Conservation (phyloP, 2,329 filamentous ascomycete genomes). For the Monilinia fructigena region DNA sequence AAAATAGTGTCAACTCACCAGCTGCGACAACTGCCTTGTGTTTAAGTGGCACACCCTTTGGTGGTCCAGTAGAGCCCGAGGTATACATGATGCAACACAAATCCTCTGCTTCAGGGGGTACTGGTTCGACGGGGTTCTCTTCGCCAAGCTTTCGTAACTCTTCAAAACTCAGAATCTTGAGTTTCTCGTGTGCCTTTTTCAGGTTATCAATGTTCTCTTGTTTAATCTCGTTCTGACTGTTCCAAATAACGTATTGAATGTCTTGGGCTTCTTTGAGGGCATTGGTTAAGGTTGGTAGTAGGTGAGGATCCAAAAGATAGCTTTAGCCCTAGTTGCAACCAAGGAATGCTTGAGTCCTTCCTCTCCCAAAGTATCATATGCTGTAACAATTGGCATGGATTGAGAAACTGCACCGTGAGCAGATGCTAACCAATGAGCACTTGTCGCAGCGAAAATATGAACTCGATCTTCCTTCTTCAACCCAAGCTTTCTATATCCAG, state of each 20-base stretch:
- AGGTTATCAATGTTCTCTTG: constrained; percentile 51
- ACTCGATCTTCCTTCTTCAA: constrained; percentile 63
- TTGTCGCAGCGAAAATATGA: constrained; percentile 76
- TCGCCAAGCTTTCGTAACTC: constrained; percentile 49
- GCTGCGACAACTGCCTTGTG: constrained; percentile 82
- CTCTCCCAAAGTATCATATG: constrained; percentile 87
- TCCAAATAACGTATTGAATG: constrained; percentile 53
- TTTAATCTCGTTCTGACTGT: constrained; percentile 50
- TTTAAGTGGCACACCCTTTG: constrained; percentile 84
- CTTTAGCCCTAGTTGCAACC: constrained; percentile 72
- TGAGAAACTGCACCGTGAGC: constrained; percentile 66
- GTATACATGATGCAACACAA: constrained; percentile 84
- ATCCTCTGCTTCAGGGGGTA: constrained; percentile 72
- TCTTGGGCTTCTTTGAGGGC: constrained; percentile 56
- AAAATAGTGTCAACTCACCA: constrained; percentile 63
- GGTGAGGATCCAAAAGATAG: constrained; percentile 85
- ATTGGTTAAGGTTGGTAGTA: constrained; percentile 59
- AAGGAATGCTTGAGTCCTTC: constrained; percentile 83
- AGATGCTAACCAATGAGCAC: constrained; percentile 48
- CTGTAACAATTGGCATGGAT: constrained; percentile 86
- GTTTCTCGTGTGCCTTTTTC: constrained; percentile 53
- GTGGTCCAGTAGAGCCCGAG: constrained; percentile 82
- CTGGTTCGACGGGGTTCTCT: constrained; percentile 66
- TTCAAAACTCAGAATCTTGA: constrained; percentile 53
- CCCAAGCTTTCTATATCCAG: constrained; percentile 69